Conservation (phyloP, 805 yeast genomes). For the Priceomyces fermenticarens region DNA sequence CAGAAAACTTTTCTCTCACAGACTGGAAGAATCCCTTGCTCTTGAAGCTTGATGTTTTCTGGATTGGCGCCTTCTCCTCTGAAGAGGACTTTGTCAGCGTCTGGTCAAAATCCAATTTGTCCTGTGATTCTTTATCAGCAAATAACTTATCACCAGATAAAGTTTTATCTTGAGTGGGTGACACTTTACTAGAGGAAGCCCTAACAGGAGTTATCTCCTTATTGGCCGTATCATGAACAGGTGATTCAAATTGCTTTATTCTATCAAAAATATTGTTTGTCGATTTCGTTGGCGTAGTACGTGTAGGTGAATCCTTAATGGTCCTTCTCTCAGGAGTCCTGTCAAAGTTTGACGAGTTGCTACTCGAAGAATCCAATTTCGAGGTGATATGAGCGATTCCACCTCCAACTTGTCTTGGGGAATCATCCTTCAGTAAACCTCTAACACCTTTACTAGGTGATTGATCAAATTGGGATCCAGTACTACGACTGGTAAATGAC, state of each 20-base stretch:
- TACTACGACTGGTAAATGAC: no score
- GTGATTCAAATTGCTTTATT: slow-evolving; percentile 35
- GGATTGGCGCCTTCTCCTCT: no score
- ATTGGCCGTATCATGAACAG: slow-evolving; percentile 9
- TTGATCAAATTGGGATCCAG: no score
- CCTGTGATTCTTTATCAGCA: background rate
- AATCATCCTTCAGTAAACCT: background rate
- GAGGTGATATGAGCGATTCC: slow-evolving; percentile 22
- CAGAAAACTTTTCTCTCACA: slow-evolving; percentile 1
- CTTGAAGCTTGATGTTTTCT: background rate
- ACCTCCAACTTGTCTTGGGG: slow-evolving; percentile 1
- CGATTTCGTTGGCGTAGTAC: slow-evolving; percentile 18
- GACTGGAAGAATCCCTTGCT: slow-evolving; percentile 4
- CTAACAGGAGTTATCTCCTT: no score
- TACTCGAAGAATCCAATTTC: slow-evolving; percentile 17
- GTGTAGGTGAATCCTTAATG: slow-evolving; percentile 12
- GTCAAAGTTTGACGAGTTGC: no score
- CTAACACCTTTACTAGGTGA: no score
- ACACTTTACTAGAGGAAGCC: background rate
- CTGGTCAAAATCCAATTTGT: no score
- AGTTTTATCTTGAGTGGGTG: background rate
- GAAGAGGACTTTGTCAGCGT: no score
- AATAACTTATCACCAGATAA: background rate
- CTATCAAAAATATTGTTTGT: slow-evolving; percentile 27
- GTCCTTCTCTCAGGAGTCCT: slow-evolving; percentile 11